These are phyloP conservation scores for Geosiphon pyriformis DNA, from an alignment of 192 early-diverging fungal genomes.

Conservation along the genomic window DNA sequence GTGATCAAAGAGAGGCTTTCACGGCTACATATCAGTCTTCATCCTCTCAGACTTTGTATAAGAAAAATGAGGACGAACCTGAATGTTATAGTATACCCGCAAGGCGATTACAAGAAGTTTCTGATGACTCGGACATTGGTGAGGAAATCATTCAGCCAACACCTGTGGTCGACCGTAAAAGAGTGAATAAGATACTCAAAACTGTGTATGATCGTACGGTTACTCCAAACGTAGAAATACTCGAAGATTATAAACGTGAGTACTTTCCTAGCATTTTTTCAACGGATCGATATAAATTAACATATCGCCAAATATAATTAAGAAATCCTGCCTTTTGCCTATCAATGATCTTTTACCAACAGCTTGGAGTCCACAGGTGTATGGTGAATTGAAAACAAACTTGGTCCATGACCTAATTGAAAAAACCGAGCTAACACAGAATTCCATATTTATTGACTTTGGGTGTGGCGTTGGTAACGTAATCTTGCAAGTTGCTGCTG, in stretches of 20 bases:
- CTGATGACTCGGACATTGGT: background rate
- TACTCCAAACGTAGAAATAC: background rate
- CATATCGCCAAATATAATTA: too few species aligned
- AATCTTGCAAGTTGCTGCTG: conserved; percentile 90
- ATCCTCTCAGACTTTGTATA: background rate
- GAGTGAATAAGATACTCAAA: background rate
- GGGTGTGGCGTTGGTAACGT: conserved; percentile 96
- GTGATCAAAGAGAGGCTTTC: too few species aligned
- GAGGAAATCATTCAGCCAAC: background rate
- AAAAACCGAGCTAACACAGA: conserved; percentile 54
- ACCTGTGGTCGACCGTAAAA: conserved; percentile 28
- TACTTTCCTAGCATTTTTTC: conserved; percentile 19
- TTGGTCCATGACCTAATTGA: conserved; percentile 82
- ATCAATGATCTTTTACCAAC: background rate
- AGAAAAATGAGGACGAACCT: background rate
- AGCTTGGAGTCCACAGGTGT: conserved; percentile 34
- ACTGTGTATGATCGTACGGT: background rate
- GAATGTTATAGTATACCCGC: background rate
- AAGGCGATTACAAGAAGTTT: background rate
- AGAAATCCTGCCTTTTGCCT: too few species aligned
- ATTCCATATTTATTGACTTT: conserved; percentile 85
- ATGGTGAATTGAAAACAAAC: conserved; percentile 87
- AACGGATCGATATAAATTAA: too few species aligned
- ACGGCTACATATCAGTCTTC: too few species aligned
- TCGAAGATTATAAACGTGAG: background rate